Evolutionary conservation across 495 filamentous ascomycete species (phyloP).

Genomic region (Hypoxylon crocopeplum): DNA sequence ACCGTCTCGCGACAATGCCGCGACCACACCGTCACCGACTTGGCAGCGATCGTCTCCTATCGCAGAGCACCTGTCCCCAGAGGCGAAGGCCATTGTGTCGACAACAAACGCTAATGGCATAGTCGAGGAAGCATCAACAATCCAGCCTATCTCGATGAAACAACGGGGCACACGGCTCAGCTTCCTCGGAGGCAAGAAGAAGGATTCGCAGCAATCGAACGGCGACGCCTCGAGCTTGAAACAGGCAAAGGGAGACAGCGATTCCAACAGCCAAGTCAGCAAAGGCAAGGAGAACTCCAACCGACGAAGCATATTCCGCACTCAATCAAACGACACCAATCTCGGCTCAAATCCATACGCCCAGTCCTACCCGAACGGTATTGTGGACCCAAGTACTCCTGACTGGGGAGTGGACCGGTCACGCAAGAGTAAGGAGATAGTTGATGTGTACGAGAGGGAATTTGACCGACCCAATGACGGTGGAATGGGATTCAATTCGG

Average conservation of each 20-base stretch:
- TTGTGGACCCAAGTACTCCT: slow-evolving; percentile 40
- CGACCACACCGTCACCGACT: slow-evolving; percentile 48
- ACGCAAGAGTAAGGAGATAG: slow-evolving; percentile 39
- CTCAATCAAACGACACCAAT: slow-evolving; percentile 39
- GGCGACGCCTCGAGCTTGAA: slow-evolving; percentile 25
- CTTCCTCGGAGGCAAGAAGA: slow-evolving; percentile 55
- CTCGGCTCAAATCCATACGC: slow-evolving; percentile 22
- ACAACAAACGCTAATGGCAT: slow-evolving; percentile 42
- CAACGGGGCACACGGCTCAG: slow-evolving; percentile 56
- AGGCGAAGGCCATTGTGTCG: slow-evolving; percentile 31
- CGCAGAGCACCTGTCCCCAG: slow-evolving; percentile 28
- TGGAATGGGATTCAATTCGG: slow-evolving; percentile 56
- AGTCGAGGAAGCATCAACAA: slow-evolving; percentile 48
- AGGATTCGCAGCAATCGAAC: slow-evolving; percentile 37
- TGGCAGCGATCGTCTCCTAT: slow-evolving; percentile 50
- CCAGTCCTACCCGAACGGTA: slow-evolving; percentile 27
- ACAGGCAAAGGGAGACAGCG: slow-evolving; percentile 42
- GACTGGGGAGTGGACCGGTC: slow-evolving; percentile 36
- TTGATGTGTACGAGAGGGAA: slow-evolving; percentile 37
- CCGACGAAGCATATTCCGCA: slow-evolving; percentile 37
- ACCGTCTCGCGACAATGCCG: slow-evolving; percentile 38
- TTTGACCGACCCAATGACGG: slow-evolving; percentile 36
- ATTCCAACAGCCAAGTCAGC: slow-evolving; percentile 40
- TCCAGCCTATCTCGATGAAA: slow-evolving; percentile 47
- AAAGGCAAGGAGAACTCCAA: slow-evolving; percentile 36